These are phyloP conservation scores for Oryza australiensis DNA, from an alignment of 176 grass and related monocot species.

Conservation along the genomic window DNA sequence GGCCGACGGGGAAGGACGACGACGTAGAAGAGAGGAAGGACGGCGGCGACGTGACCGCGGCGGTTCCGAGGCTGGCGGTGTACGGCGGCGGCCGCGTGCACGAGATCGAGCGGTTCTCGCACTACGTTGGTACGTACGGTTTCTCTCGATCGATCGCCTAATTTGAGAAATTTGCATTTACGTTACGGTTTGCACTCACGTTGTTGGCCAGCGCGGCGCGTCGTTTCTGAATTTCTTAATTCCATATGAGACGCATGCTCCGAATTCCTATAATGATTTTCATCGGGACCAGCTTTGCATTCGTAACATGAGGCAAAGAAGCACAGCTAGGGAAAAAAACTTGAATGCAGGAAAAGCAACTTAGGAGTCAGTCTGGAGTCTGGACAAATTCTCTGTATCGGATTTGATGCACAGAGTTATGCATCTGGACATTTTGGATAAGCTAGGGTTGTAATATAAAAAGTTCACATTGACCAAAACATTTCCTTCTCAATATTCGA, in stretches of 20 bases:
- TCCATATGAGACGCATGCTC: background rate
- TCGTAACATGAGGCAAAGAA: background rate
- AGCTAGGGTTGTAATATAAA: background rate
- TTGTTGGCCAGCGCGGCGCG: background rate
- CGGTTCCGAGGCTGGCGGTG: constrained; percentile 55
- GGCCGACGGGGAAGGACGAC: background rate
- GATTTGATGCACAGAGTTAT: background rate
- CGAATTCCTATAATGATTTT: background rate
- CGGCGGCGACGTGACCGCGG: background rate
- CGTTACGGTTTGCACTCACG: background rate
- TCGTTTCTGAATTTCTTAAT: background rate
- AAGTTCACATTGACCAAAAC: background rate
- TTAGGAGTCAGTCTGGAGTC: too few species aligned
- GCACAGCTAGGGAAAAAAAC: background rate
- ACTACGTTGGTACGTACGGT: constrained; percentile 85
- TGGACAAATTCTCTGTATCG: too few species aligned
- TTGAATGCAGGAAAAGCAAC: background rate
- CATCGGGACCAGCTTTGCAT: background rate
- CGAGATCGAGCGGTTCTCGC: constrained; percentile 75
- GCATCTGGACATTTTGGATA: background rate
- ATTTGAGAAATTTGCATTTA: too few species aligned
- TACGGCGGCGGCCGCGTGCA: constrained; percentile 48
- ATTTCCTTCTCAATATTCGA: background rate
- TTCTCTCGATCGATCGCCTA: background rate
- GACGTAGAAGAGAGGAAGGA: background rate